phyloP scores from a whole-genome alignment of 2,329 filamentous ascomycete genomes.

The Penicillium sumatraense region DNA sequence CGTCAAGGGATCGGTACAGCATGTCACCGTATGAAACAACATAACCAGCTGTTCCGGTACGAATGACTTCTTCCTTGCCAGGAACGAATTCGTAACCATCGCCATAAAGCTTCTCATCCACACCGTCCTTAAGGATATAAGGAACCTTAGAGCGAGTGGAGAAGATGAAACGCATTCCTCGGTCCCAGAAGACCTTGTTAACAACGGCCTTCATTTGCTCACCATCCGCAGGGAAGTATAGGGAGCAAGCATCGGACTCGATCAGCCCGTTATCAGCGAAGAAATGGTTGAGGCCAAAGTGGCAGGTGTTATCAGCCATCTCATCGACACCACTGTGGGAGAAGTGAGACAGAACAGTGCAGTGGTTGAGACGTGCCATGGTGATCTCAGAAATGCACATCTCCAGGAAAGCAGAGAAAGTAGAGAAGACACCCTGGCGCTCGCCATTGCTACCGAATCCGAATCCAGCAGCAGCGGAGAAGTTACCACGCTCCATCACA shows the following conservation, averaged over 20 bases:
- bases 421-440: conserved; percentile 45
- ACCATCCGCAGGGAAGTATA: conserved; percentile 48
- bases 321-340: conserved; percentile 47
- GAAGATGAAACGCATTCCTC: conserved; percentile 44
- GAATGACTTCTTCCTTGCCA: conserved; percentile 45
- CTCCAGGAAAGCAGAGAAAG: conserved; percentile 47
- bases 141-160: conserved; percentile 46
- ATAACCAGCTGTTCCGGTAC: conserved; percentile 42
- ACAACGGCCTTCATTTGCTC: conserved; percentile 47
- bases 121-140: conserved; percentile 43
- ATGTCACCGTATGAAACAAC: conserved; percentile 46
- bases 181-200: conserved; percentile 42
- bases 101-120: conserved; percentile 41
- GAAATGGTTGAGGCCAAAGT: conserved; percentile 48
- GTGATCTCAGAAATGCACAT: conserved; percentile 48
- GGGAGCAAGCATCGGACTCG: conserved; percentile 38
- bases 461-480: conserved; percentile 46
- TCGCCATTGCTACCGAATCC: conserved; percentile 41
- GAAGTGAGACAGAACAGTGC: conserved; percentile 45
- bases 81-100: conserved; percentile 42
- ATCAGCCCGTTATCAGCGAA: conserved; percentile 47
- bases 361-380: conserved; percentile 45
- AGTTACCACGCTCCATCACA: conserved; percentile 48
- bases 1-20: conserved; percentile 46
- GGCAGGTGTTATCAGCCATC: conserved; percentile 49